Conservation (phyloP, 257 asterid species). For the Gentiana dahurica region DNA sequence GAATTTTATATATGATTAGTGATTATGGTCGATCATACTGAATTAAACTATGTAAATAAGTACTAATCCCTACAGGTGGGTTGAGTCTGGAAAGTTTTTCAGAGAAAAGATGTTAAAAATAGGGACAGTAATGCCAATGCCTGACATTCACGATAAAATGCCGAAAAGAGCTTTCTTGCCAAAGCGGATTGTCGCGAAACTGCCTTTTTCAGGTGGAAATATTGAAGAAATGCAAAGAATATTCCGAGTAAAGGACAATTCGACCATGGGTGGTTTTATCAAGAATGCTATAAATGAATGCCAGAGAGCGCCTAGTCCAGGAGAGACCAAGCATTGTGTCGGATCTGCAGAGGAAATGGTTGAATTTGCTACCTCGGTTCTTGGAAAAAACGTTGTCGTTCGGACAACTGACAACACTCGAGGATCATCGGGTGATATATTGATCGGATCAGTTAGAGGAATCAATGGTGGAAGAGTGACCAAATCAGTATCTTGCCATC, state of each 20-base stretch:
- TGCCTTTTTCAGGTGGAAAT: slow-evolving; percentile 72
- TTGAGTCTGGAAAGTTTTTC: slow-evolving; percentile 83
- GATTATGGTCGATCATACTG: no score
- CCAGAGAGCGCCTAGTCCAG: slow-evolving; percentile 64
- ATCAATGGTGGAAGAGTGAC: slow-evolving; percentile 70
- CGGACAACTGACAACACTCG: slow-evolving; percentile 42
- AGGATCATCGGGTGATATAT: slow-evolving; percentile 38
- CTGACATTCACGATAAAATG: slow-evolving; percentile 81
- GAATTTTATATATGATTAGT: no score
- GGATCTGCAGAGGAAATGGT: slow-evolving; percentile 84
- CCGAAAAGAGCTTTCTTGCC: slow-evolving; percentile 88
- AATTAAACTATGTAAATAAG: no score
- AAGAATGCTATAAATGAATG: slow-evolving; percentile 48
- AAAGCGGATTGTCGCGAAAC: slow-evolving; percentile 48
- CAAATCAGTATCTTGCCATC: slow-evolving; percentile 82
- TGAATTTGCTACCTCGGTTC: slow-evolving; percentile 68
- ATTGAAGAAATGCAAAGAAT: slow-evolving; percentile 32
- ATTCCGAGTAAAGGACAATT: slow-evolving; percentile 51
- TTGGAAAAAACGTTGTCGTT: slow-evolving; percentile 62
- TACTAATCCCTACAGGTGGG: slow-evolving; percentile 26
- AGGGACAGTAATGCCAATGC: slow-evolving; percentile 77
- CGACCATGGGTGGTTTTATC: slow-evolving; percentile 38
- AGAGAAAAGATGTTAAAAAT: slow-evolving; percentile 58
- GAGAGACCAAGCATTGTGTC: slow-evolving; percentile 79
- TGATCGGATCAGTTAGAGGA: slow-evolving; percentile 48